Percentiles rank a stretch among this genome's conserved stretches.
Conservation (phyloP, 2,329 filamentous ascomycete genomes). For the Aureobasidium sp. region DNA sequence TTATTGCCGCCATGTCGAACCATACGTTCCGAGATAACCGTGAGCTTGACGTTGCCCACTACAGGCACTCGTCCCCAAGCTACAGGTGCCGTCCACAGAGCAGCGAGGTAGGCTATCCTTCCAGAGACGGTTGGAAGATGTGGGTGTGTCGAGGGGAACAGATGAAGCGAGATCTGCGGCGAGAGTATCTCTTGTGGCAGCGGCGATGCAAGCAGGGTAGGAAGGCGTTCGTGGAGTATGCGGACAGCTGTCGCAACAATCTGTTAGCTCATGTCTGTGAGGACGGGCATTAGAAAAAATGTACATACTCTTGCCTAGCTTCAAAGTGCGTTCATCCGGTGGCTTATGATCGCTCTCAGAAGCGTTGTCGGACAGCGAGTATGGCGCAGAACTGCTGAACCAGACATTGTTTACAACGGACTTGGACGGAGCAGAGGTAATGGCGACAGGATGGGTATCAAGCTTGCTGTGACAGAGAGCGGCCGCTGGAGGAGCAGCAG, state of each 20-base stretch:
- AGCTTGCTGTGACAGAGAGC: not conserved
- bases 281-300: not conserved
- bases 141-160: conserved; percentile 68
- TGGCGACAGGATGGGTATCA: not conserved
- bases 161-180: conserved; percentile 52
- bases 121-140: conserved; percentile 90
- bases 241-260: conserved; percentile 41
- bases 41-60: conserved; percentile 78
- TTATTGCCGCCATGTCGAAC: conserved; percentile 44
- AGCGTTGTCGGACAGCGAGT: not conserved
- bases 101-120: conserved; percentile 81
- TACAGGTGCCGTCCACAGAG: conserved; percentile 90
- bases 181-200: conserved; percentile 54
- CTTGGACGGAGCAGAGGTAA: not conserved
- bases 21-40: conserved; percentile 86
- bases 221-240: conserved; percentile 52
- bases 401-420: not conserved
- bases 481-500: not conserved
- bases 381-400: conserved; percentile 3
- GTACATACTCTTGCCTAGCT: conserved; percentile 50
- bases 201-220: conserved; percentile 51
- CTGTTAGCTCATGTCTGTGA: not conserved
- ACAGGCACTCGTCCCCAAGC: conserved; percentile 92
- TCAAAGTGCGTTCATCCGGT: conserved; percentile 50
- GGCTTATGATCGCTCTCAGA: conserved; percentile 30